Conservation (phyloP, 1,284 basidiomycete genomes). For the Wolfiporia cocos region DNA sequence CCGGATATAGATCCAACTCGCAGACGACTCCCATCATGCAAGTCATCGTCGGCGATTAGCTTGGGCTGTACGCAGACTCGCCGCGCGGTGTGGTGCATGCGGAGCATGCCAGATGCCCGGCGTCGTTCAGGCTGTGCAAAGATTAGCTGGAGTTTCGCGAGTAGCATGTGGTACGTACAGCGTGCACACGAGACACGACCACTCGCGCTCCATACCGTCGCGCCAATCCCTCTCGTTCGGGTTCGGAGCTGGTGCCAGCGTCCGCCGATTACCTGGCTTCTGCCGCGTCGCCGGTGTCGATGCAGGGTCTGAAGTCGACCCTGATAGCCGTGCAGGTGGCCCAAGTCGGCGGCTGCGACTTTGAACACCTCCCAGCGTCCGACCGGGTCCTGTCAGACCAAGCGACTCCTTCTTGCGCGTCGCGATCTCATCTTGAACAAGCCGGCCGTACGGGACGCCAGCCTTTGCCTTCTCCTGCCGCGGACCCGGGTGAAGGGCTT, state of each 20-base stretch:
- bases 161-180: conserved; percentile 33
- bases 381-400: conserved; percentile 23
- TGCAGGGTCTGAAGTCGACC: too few species aligned
- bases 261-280: too few species aligned
- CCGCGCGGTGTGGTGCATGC: conserved; percentile 38
- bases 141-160: conserved; percentile 1
- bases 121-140: conserved; percentile 36
- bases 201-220: conserved; percentile 21
- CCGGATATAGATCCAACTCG: too few species aligned
- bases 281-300: too few species aligned
- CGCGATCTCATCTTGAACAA: conserved; percentile 42
- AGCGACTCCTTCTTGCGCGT: conserved; percentile 41
- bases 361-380: not conserved
- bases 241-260: too few species aligned
- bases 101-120: conserved; percentile 43
- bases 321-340: too few species aligned
- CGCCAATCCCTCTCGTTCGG: too few species aligned
- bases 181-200: conserved; percentile 50
- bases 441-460: conserved; percentile 25
- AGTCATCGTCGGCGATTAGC: too few species aligned
- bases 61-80: too few species aligned
- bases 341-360: too few species aligned
- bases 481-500: not conserved
- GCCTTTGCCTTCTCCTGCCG: conserved; percentile 7
- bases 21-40: too few species aligned